Conservation (phyloP, 805 yeast genomes). For the Kregervanrija pseudodelftensis region DNA sequence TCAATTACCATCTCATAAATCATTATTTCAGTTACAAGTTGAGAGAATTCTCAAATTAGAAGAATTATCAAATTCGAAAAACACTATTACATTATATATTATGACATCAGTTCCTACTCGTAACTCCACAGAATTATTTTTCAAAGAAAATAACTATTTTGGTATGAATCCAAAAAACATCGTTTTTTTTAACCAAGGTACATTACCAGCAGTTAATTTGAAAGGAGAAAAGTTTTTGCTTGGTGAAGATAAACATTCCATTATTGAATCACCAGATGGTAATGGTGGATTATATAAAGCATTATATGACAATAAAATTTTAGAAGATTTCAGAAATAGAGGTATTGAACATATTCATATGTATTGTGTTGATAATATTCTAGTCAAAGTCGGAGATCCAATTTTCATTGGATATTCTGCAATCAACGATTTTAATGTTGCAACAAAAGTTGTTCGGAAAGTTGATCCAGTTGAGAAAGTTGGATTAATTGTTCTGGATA, state of each 20-base stretch:
- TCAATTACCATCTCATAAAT: constrained; percentile 74
- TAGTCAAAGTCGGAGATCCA: constrained; percentile 93
- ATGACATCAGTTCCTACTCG: constrained; percentile 95
- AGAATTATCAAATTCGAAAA: constrained; percentile 37
- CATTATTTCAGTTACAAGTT: constrained; percentile 88
- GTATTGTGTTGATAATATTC: constrained; percentile 93
- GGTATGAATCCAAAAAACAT: constrained; percentile 60
- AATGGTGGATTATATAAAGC: constrained; percentile 96
- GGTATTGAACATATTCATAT: constrained; percentile 88
- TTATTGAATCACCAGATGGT: constrained; percentile 93
- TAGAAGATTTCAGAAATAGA: constrained; percentile 58
- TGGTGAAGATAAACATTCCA: constrained; percentile 43
- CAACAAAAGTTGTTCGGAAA: constrained; percentile 93
- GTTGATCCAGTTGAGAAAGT: constrained; percentile 82
- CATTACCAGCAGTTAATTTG: constrained; percentile 77
- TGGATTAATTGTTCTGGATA: constrained; percentile 78
- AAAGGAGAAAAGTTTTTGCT: constrained; percentile 62
- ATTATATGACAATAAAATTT: constrained; percentile 50
- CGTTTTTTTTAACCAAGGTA: constrained; percentile 87
- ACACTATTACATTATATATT: constrained; percentile 69
- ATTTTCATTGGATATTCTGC: constrained; percentile 80
- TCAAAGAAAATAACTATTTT: constrained; percentile 54
- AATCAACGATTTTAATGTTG: constrained; percentile 56
- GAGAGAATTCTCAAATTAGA: constrained; percentile 70
- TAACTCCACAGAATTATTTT: constrained; percentile 63